Base-by-base conservation (phyloP, 2,329 filamentous ascomycete genomes). In the Penicillium sp. region DNA sequence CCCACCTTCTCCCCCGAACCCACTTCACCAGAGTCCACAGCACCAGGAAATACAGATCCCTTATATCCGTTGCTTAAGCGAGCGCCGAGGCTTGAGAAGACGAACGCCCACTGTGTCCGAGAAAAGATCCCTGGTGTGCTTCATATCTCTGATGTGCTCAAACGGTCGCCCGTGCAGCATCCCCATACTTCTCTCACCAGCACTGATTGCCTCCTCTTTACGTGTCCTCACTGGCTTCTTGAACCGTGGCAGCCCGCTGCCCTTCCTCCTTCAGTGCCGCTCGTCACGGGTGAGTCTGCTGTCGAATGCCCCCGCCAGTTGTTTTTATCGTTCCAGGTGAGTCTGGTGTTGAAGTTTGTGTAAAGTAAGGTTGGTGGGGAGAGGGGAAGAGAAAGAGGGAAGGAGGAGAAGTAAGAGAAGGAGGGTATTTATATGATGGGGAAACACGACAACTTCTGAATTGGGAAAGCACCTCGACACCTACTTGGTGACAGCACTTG, bases 1-100 rank as follows among this genome's bases (percentile, higher is more conserved):
- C 40, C 33, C 41, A 13, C 41, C 40, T 26, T n/a, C 40, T 44
- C 29, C 38, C 37, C 21, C 45, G 37, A 42, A 35, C 45, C 45
- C 45, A 48, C 45, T 43, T 43, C 45, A 42, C 22, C 45, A 48
- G 38, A 48, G 37, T 48, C 45, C 38, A 43, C 45, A 48, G 38
- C 22, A 32, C 29, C 45, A 42, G 37, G 35, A 43, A 6, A 29
- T 15, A 2, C 45, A 48, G 22, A 8, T 42, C 38, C 22, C 38
- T 7, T 34, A 28, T 48, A 19, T 17, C 37, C 9, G 38, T 48
- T 34, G 45, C 45, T 48, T 48, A 48, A 35, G 45, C 45, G 31
- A 28, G 26, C 45, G 37, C 45, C 45, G 45, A 48, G 45, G 45
- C 45, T 48, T 48, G 45, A 48, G 38, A 43, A 48, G 45, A 42